Conservation (phyloP, 352 stramenopile species). For the Pythium utonaiense region DNA sequence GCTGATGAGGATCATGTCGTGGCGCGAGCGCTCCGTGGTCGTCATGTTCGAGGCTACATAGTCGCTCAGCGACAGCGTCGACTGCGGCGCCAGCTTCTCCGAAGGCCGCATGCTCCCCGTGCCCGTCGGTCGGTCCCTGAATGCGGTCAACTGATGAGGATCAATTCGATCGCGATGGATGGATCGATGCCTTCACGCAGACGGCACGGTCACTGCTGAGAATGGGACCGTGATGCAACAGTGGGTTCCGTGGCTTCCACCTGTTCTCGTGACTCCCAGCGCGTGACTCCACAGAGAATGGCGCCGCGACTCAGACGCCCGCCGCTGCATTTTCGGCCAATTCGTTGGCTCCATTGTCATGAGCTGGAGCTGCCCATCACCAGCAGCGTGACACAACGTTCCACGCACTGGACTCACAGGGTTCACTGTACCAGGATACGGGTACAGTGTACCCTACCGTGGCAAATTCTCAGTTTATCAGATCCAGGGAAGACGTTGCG, state of each 20-base stretch:
- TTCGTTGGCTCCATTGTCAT: neutral
- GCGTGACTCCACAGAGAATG: neutral
- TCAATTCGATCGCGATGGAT: too few relatives aligned
- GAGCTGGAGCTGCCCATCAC: neutral
- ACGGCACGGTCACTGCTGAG: too few relatives aligned
- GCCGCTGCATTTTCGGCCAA: neutral
- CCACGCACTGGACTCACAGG: slow-evolving; percentile 4
- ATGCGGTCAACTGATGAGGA: too few relatives aligned
- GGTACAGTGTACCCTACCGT: slow-evolving; percentile 5
- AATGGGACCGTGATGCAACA: too few relatives aligned
- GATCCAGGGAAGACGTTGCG: neutral
- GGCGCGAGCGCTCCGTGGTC: slow-evolving; percentile 16
- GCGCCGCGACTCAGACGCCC: neutral
- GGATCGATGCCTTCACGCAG: too few relatives aligned
- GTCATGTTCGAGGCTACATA: slow-evolving; percentile 11
- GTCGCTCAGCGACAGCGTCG: slow-evolving; percentile 19
- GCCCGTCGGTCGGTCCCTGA: too few relatives aligned
- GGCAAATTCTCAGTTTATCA: too few relatives aligned
- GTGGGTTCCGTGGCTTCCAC: too few relatives aligned
- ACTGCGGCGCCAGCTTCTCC: neutral
- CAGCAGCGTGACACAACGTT: neutral
- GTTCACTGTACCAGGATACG: neutral
- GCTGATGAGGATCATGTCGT: slow-evolving; percentile 28
- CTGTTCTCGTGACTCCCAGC: too few relatives aligned
- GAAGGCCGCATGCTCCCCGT: neutral